Evolutionary conservation across 768 basidiomycete genomes (phyloP).

Genomic region (Suillus americanus): DNA sequence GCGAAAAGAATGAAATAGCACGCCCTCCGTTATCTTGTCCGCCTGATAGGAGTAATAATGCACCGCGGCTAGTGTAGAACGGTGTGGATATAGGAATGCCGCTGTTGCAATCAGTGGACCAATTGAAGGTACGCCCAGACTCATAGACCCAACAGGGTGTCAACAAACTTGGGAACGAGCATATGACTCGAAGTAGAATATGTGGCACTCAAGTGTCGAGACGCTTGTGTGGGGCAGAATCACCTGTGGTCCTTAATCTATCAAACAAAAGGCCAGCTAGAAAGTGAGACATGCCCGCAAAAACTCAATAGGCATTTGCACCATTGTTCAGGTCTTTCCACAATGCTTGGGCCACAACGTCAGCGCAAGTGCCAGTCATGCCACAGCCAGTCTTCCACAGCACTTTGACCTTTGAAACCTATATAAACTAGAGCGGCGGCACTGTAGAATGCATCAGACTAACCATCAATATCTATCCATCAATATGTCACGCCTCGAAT

Average conservation of each 20-base stretch:
- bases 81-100: not conserved
- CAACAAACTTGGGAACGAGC: not conserved
- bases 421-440: not conserved
- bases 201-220: not conserved
- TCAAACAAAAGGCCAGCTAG: not conserved
- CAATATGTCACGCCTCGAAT: not conserved
- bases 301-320: too few relatives aligned
- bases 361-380: not conserved
- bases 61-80: not conserved
- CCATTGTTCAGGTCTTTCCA: not conserved
- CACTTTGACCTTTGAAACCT: not conserved
- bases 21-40: not conserved
- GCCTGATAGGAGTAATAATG: not conserved
- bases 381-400: not conserved
- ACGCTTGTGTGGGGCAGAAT: not conserved
- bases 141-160: not conserved
- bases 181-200: not conserved
- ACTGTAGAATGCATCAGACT: not conserved
- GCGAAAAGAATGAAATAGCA: not conserved
- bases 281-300: not conserved
- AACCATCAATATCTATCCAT: not conserved
- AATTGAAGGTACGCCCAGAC: not conserved
- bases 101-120: not conserved
- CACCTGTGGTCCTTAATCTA: not conserved
- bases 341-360: not conserved